phyloP scores from a whole-genome alignment of 2,329 filamentous ascomycete species.

The Colletotrichum sp. region DNA sequence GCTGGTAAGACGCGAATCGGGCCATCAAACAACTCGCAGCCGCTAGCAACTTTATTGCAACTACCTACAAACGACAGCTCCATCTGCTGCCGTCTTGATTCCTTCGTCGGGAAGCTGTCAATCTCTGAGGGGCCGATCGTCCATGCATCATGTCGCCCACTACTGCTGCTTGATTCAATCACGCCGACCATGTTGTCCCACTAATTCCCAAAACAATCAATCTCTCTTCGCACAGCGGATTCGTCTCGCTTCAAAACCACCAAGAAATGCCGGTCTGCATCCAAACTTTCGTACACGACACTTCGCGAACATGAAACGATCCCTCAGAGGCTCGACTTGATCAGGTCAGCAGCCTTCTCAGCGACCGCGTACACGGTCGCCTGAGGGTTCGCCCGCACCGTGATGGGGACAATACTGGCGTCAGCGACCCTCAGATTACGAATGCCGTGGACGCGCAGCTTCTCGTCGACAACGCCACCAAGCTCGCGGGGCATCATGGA shows the following conservation, averaged over 20 bases:
- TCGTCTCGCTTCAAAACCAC: neutral
- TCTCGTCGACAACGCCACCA: conserved; percentile 51
- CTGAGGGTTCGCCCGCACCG: conserved; percentile 33
- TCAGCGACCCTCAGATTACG: conserved; percentile 50
- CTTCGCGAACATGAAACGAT: neutral
- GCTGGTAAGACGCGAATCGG: neutral
- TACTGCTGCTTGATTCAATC: neutral
- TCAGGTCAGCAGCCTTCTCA: conserved; percentile 25
- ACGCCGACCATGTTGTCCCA: neutral
- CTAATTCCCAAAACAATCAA: neutral
- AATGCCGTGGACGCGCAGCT: conserved; percentile 48
- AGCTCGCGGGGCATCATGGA: conserved; percentile 57
- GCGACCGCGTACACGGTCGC: conserved; percentile 41
- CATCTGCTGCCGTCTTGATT: neutral
- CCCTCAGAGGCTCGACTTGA: conserved; percentile 22
- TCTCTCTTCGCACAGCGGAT: neutral
- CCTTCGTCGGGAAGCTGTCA: neutral
- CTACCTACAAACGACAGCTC: neutral
- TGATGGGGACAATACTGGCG: conserved; percentile 39
- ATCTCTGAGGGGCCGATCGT: neutral
- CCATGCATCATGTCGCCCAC: neutral
- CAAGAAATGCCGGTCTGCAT: neutral
- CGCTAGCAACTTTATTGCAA: neutral
- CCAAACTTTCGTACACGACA: neutral
- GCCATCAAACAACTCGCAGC: neutral